A percentile compares a stretch with the other conserved stretches of the same genome.
phyloP scores from a whole-genome alignment of 1,284 basidiomycete species.

The Volvariella surrecta region DNA sequence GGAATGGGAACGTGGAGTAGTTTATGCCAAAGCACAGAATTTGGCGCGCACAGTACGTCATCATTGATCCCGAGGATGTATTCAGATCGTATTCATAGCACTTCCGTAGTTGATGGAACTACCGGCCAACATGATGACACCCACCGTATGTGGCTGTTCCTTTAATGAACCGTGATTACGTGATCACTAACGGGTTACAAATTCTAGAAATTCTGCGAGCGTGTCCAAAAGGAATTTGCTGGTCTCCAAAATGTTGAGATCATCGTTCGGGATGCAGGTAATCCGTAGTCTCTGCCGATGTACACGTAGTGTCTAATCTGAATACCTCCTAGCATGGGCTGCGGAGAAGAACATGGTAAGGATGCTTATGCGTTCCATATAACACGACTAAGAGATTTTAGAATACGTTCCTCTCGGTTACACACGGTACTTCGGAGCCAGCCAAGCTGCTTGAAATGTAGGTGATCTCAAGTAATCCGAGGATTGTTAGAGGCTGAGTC shows the following conservation, averaged over 20 bases:
- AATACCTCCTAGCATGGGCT: constrained; percentile 53
- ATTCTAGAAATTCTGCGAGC: constrained; percentile 65
- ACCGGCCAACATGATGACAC: constrained; percentile 79
- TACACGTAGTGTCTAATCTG: constrained; percentile 1
- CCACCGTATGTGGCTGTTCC: constrained; percentile 40
- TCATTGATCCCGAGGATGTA: constrained; percentile 1
- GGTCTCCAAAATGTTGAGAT: constrained; percentile 65
- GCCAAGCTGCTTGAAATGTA: constrained; percentile 86
- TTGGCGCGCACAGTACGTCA: constrained; percentile 63
- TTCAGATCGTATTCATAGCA: not conserved
- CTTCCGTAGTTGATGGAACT: constrained; percentile 64
- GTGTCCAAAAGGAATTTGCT: constrained; percentile 60
- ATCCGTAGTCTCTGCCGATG: constrained; percentile 8
- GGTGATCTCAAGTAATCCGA: constrained; percentile 12
- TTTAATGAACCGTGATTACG: too few species aligned
- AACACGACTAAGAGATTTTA: constrained; percentile 21
- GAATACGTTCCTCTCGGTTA: constrained; percentile 84
- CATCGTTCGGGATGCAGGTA: constrained; percentile 69
- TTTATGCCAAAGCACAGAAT: constrained; percentile 80
- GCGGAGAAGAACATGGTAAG: constrained; percentile 73
- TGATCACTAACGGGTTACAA: not conserved
- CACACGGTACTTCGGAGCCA: constrained; percentile 76
- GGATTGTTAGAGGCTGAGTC: not conserved
- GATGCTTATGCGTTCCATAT: not conserved
- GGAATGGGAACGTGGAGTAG: constrained; percentile 64